Base-by-base conservation (phyloP, 225 moss, liverwort and hornwort species). In the Physcomitrellopsis africana region DNA sequence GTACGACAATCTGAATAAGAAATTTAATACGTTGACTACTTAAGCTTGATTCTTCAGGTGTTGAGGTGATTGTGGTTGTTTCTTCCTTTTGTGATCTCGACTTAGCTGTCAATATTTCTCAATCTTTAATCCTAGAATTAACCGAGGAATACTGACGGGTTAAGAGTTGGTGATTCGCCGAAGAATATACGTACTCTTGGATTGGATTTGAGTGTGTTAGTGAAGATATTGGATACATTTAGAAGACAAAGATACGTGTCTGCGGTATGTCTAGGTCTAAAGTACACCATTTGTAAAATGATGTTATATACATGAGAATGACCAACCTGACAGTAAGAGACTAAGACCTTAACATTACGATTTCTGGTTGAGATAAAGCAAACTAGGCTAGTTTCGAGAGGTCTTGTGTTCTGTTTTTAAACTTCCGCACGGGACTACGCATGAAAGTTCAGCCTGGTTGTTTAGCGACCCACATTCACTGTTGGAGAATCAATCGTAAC, bases 1-100 rank as follows among this genome's bases (percentile, higher is more conserved):
- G 86, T 89, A 89, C 61, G 84, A 86, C 65, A 90, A 86, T 54
- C 84, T 83, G 44, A 86, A 84, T 18, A 86, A 85, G 80, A 90
- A 90, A 72, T 82, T 90, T 67, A 87, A 87, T 43, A 90, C 86
- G 9, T 57, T 86, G 78, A 90, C 87, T 72, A 85, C 86, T 86
- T 86, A 15, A 22, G 11, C 44, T 44, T 7, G 11, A 10, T 66
- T 49, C 26, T 46, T 42, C 71, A n/a, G n/a, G n/a, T n/a, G n/a
- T n/a, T n/a, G n/a, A n/a, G n/a, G n/a, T n/a, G n/a, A n/a, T n/a
- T n/a, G n/a, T n/a, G n/a, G n/a, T n/a, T n/a, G 11, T 14, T 66
- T 49, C 26, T 46, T 42, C 71, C 26, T 2, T 49, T 59, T 0
- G 27, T 16, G 7, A 8, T 1, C 46, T 59, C 1, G 46, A 24